These are phyloP conservation scores for Eucalyptus lansdowneana DNA, from an alignment of 345 rosid genomes.

Conservation along the genomic window DNA sequence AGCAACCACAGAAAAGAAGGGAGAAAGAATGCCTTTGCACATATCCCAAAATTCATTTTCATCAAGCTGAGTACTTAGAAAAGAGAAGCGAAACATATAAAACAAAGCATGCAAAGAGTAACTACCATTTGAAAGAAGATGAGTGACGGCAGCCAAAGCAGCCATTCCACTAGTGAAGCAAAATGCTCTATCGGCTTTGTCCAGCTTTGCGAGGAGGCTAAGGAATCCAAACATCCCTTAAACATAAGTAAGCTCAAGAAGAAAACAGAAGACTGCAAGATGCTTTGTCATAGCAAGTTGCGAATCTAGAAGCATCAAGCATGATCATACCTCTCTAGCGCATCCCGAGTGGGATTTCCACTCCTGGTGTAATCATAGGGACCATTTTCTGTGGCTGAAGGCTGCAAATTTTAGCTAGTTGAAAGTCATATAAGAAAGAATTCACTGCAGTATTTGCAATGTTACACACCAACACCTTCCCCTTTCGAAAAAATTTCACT, in stretches of 20 bases:
- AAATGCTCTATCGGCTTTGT: constrained; percentile 89
- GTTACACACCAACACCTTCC: neutral
- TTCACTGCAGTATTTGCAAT: neutral
- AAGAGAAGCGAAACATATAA: neutral
- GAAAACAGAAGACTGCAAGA: neutral
- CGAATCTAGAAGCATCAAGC: neutral
- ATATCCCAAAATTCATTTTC: neutral
- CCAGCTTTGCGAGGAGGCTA: constrained; percentile 90
- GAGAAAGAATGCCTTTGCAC: neutral
- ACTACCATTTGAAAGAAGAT: constrained; percentile 60
- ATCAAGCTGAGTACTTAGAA: neutral
- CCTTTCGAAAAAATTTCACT: neutral
- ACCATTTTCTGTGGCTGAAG: constrained; percentile 69
- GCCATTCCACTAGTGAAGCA: constrained; percentile 99
- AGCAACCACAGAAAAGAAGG: neutral
- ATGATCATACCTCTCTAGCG: constrained; percentile 53
- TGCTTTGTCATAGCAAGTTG: neutral
- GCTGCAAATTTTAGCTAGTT: constrained; percentile 20
- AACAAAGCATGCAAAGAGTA: neutral
- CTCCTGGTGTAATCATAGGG: constrained; percentile 95
- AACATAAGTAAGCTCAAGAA: neutral
- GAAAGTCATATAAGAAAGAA: neutral
- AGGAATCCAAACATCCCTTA: neutral
- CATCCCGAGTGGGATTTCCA: constrained; percentile 93
- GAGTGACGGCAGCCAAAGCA: constrained; percentile 77